Evolutionary conservation across 1,139 yeast genomes (phyloP), one percentile per base, ranked within the genome.

Genomic region (Protomyces lactucae-debilis): DNA sequence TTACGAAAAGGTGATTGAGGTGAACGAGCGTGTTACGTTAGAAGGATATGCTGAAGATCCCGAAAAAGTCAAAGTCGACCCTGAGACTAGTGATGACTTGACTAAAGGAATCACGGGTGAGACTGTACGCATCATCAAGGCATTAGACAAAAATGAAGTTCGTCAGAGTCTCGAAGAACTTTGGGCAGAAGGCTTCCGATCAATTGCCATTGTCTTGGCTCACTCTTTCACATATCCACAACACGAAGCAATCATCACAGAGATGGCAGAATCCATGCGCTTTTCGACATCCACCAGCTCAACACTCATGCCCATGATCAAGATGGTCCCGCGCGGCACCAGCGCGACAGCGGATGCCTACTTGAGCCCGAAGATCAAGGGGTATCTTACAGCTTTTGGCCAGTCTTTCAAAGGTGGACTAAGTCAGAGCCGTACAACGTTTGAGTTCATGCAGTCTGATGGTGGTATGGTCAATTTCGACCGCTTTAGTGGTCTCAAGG

Each of bases 261-360:
- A 77, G 57, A 78, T 85, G 48, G 95, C 95, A 0, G 68, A 75
- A 51, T 77, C 80, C 60, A 72, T 86, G 25, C 89, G 90, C 1
- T 87, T 87, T 72, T 72, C 76, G 1, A 78, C 87, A 36, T 85
- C 92, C 0, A 77, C 86, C 21, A 86, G 92, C 0, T 82, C 84
- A 35, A 81, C 83, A 69, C 77, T 87, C 25, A 83, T 86, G 59
- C 92, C 95, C 9, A 85, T 86, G 86, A 85, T 87, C 68, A 87
- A 87, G 72, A 80, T 83, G 52, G 83, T 87, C 35, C 82, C 87
- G 14, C 78, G 95, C 66, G 88, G 90, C 0, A 86, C 86, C 69
- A 85, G 91, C 16, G 80, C 89, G 2, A 83, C 85, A 21, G 90
- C 88, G 0, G 93, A 88, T 75, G 89, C 93, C 0, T 87, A 87